Evolutionary conservation across 495 filamentous ascomycete species (phyloP).

Genomic region (Letharia lupina): DNA sequence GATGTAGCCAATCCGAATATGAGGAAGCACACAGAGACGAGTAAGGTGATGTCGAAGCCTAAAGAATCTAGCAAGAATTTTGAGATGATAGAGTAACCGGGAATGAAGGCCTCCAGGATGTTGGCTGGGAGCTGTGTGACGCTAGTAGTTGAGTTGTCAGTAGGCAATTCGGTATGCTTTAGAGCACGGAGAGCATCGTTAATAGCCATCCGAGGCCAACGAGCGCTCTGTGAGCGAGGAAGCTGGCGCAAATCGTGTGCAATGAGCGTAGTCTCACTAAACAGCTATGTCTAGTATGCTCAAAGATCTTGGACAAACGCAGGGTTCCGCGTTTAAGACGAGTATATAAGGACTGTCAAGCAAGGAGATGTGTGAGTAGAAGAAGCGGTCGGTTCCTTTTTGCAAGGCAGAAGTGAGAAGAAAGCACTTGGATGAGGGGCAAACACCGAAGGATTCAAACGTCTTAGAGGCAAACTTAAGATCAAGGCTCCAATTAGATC

Average conservation of each 20-base stretch:
- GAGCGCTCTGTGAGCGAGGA: not conserved
- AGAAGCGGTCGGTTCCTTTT: not conserved
- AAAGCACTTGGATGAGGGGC: not conserved
- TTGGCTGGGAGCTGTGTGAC: conserved; percentile 27
- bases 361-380: not conserved
- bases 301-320: not conserved
- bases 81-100: conserved; percentile 61
- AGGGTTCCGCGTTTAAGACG: not conserved
- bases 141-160: conserved; percentile 24
- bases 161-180: conserved; percentile 10
- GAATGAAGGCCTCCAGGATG: conserved; percentile 68
- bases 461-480: not conserved
- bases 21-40: conserved; percentile 49
- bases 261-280: not conserved
- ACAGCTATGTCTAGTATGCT: not conserved
- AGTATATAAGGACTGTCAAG: not conserved
- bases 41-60: conserved; percentile 61
- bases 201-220: conserved; percentile 14
- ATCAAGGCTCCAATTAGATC: not conserved
- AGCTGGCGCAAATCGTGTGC: not conserved
- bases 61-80: conserved; percentile 50
- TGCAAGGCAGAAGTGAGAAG: not conserved
- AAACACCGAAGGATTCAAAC: not conserved
- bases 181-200: conserved; percentile 18
- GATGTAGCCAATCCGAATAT: conserved; percentile 44